Percentiles rank a stretch among this genome's conserved stretches.
phyloP scores from a whole-genome alignment of 768 basidiomycete species.

The Suillus variegatus region DNA sequence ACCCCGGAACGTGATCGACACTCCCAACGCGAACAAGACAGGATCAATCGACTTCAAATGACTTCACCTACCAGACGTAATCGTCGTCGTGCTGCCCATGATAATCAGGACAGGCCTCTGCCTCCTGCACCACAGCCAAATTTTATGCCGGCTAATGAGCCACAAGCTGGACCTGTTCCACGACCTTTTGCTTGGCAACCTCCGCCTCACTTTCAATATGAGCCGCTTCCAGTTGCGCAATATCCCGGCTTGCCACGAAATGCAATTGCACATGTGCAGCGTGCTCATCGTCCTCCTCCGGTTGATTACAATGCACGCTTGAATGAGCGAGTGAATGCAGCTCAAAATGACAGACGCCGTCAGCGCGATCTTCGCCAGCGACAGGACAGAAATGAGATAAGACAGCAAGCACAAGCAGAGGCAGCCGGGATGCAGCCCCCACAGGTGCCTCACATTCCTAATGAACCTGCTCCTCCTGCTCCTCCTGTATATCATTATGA shows the following conservation, averaged over 20 bases:
- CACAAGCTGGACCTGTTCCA: too few species aligned
- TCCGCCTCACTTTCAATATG: not conserved
- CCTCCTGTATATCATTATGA: too few species aligned
- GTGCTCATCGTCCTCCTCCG: not conserved
- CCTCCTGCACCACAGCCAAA: too few species aligned
- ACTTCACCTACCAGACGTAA: too few species aligned
- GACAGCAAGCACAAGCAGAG: not conserved
- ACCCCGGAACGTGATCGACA: too few species aligned
- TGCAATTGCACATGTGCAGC: not conserved
- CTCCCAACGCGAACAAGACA: too few species aligned
- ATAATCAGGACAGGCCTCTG: too few species aligned
- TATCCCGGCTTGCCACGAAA: not conserved
- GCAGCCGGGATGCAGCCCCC: not conserved
- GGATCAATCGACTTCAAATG: too few species aligned
- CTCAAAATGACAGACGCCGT: not conserved
- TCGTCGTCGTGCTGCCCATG: too few species aligned
- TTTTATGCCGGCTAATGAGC: too few species aligned
- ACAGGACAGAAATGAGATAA: not conserved
- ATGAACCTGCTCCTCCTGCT: not conserved
- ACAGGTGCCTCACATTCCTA: not conserved
- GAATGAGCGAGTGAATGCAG: not conserved
- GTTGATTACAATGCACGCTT: not conserved
- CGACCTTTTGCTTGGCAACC: not conserved
- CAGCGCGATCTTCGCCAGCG: not conserved
- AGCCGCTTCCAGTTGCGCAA: not conserved